These are phyloP conservation scores for Mortierella sp. DNA, from an alignment of 371 early-diverging fungal species.

Conservation along the genomic window DNA sequence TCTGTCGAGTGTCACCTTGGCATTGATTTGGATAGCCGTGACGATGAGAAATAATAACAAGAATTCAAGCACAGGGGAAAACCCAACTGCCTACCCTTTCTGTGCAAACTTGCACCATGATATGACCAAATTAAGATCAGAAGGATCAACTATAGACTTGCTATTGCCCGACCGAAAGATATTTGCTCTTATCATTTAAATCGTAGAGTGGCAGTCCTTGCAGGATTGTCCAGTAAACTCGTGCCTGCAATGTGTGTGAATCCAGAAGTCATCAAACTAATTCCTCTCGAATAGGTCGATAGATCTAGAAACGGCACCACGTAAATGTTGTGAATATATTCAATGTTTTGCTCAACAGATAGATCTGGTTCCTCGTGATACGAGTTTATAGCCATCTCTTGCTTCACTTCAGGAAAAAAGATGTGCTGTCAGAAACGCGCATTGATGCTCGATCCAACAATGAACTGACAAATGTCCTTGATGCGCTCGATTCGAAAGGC, in stretches of 20 bases:
- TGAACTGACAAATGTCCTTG: slow-evolving; percentile 4
- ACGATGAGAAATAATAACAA: slow-evolving; percentile 16
- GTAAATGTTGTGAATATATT: slow-evolving; percentile 33
- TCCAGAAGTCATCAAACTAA: slow-evolving; percentile 16
- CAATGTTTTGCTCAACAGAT: background rate
- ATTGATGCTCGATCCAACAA: slow-evolving; percentile 4
- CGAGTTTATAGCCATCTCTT: too few species aligned
- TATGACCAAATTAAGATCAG: slow-evolving; percentile 8
- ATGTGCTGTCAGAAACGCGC: too few species aligned
- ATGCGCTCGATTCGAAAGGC: slow-evolving; percentile 9
- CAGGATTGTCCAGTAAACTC: slow-evolving; percentile 40
- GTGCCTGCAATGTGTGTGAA: slow-evolving; percentile 34
- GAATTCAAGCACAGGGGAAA: slow-evolving; percentile 16
- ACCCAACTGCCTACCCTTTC: background rate
- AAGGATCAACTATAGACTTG: background rate
- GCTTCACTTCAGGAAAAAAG: too few species aligned
- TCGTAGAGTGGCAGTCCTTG: slow-evolving; percentile 34
- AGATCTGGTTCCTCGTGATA: slow-evolving; percentile 18
- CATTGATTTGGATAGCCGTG: slow-evolving; percentile 25
- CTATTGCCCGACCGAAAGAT: background rate
- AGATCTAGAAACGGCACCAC: slow-evolving; percentile 42
- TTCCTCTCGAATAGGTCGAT: slow-evolving; percentile 15
- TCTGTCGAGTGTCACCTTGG: background rate
- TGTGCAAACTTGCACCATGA: background rate
- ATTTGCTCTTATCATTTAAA: slow-evolving; percentile 38